Percentiles rank a stretch among this genome's conserved stretches.
These are phyloP conservation scores for Oenanthe sinensis DNA, from an alignment of 129 eudicot species.

Conservation along the genomic window DNA sequence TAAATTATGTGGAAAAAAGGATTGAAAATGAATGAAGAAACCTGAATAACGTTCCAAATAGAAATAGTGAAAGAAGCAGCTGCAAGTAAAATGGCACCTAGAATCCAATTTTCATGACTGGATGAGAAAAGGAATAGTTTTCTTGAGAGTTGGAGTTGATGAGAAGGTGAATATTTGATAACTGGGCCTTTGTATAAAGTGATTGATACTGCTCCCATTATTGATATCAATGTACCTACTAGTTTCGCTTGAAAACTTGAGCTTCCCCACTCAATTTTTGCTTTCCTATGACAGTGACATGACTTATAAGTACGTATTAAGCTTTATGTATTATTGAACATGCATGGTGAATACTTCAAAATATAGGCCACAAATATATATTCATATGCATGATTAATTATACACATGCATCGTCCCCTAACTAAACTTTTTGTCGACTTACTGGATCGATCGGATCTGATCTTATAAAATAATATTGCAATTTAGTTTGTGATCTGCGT, in stretches of 20 bases:
- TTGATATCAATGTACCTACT: constrained; percentile 51
- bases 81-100: constrained; percentile 58
- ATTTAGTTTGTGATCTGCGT: not conserved
- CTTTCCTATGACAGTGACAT: constrained; percentile 29
- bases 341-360: not conserved
- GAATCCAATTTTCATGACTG: constrained; percentile 51
- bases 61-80: constrained; percentile 52
- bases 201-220: constrained; percentile 41
- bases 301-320: not conserved
- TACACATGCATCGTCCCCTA: too few relatives aligned
- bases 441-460: not conserved
- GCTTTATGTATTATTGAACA: not conserved
- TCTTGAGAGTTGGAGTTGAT: constrained; percentile 21
- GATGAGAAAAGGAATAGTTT: constrained; percentile 49
- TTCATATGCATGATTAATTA: too few relatives aligned
- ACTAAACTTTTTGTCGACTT: not conserved
- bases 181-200: constrained; percentile 50
- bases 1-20: not conserved
- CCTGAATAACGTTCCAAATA: constrained; percentile 75
- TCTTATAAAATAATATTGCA: not conserved
- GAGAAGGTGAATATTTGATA: constrained; percentile 31
- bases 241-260: constrained; percentile 37
- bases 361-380: not conserved
- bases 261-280: constrained; percentile 43
- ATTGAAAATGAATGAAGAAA: constrained; percentile 1